Conservation (phyloP, 1,139 yeast species). For the Neolecta irregularis region DNA sequence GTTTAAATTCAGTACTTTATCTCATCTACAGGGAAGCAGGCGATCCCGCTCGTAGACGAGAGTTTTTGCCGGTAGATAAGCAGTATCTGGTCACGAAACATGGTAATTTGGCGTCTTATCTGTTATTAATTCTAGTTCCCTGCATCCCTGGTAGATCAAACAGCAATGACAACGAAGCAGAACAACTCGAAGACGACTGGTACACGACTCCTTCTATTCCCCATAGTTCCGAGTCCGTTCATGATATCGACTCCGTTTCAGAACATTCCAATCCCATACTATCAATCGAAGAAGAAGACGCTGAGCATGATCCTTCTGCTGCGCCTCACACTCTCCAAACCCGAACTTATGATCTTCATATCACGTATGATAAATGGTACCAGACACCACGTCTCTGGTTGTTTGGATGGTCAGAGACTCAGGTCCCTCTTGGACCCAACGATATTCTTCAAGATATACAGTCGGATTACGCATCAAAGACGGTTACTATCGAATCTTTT, state of each 20-base stretch:
- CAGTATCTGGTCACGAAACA: constrained; percentile 77
- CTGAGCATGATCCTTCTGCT: constrained; percentile 28
- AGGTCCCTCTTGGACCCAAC: constrained; percentile 70
- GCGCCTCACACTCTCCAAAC: constrained; percentile 26
- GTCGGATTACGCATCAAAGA: constrained; percentile 81
- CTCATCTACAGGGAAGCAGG: constrained; percentile 4
- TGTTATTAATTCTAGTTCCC: no score
- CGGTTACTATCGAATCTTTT: constrained; percentile 87
- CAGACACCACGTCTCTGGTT: constrained; percentile 89
- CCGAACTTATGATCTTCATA: constrained; percentile 74
- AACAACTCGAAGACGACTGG: constrained; percentile 54
- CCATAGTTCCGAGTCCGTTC: no score
- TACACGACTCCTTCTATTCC: constrained; percentile 12
- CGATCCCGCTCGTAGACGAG: constrained; percentile 34
- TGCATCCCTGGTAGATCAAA: constrained; percentile 28
- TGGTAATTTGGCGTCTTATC: no score
- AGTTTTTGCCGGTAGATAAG: constrained; percentile 69
- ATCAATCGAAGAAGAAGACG: constrained; percentile 30
- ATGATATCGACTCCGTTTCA: no score
- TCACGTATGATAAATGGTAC: constrained; percentile 85
- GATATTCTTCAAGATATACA: constrained; percentile 92
- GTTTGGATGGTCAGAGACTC: constrained; percentile 72
- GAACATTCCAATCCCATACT: constrained; percentile 32
- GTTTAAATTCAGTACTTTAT: background rate
- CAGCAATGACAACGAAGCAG: constrained; percentile 21